Percentiles rank a stretch among this genome's conserved stretches.
These are phyloP conservation scores for Russula griseocarnosa DNA, from an alignment of 768 basidiomycete genomes.

Conservation along the genomic window DNA sequence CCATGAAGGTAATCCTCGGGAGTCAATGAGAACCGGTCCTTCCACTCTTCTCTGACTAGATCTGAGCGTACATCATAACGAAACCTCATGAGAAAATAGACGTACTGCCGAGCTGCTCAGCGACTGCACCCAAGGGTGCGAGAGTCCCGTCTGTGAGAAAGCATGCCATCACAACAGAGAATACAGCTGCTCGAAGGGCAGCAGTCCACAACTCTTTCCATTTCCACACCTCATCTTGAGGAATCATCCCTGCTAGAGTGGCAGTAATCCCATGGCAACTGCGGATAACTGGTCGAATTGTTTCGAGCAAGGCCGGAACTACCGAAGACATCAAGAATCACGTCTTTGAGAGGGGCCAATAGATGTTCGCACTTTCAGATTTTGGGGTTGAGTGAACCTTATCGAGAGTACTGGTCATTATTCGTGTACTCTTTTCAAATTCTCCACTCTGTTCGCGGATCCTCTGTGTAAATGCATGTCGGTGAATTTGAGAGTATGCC, in stretches of 20 bases:
- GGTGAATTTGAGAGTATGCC: neutral
- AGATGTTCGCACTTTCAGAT: slow-evolving; percentile 46
- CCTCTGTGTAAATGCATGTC: slow-evolving; percentile 46
- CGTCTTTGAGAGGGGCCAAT: neutral
- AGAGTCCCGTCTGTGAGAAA: slow-evolving; percentile 59
- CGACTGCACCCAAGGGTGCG: slow-evolving; percentile 50
- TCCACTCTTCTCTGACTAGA: slow-evolving; percentile 67
- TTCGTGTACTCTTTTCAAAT: slow-evolving; percentile 70
- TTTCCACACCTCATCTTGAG: slow-evolving; percentile 72
- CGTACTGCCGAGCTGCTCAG: slow-evolving; percentile 65
- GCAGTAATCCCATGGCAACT: slow-evolving; percentile 51
- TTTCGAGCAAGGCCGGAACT: slow-evolving; percentile 61
- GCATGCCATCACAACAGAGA: slow-evolving; percentile 59
- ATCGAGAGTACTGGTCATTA: slow-evolving; percentile 71
- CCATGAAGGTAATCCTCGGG: slow-evolving; percentile 83
- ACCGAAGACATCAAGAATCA: slow-evolving; percentile 2
- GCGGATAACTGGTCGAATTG: slow-evolving; percentile 51
- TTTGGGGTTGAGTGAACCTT: slow-evolving; percentile 73
- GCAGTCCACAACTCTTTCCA: slow-evolving; percentile 84
- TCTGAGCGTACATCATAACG: neutral
- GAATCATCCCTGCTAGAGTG: slow-evolving; percentile 56
- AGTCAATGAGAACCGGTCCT: slow-evolving; percentile 55
- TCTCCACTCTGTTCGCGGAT: slow-evolving; percentile 72
- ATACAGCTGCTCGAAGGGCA: slow-evolving; percentile 63
- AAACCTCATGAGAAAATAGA: slow-evolving; percentile 4